Conservation (phyloP, 2,329 filamentous ascomycete species). For the Aspergillus piperis region DNA sequence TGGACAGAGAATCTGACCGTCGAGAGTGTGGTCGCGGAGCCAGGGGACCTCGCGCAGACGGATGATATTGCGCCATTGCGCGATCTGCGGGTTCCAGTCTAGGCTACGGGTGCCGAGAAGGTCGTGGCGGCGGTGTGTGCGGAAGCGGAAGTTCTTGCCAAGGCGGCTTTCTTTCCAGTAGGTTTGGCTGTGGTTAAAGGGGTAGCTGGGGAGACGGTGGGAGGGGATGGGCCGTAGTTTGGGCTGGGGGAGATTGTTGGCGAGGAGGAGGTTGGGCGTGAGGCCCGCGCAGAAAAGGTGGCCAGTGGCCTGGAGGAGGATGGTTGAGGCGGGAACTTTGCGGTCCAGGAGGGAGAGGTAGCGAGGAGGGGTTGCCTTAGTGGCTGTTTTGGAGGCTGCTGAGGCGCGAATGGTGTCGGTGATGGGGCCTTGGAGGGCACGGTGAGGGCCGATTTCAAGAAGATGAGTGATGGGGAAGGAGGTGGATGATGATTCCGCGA, state of each 20-base stretch:
- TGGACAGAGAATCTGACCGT: background rate
- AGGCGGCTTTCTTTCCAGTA: background rate
- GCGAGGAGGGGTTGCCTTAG: background rate
- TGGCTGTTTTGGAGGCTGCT: too few relatives aligned
- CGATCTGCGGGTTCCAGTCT: background rate
- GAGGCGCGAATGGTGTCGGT: background rate
- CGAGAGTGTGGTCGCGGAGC: conserved; percentile 8
- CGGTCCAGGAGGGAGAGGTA: background rate
- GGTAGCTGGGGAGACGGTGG: background rate
- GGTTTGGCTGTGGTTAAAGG: background rate
- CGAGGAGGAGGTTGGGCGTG: background rate
- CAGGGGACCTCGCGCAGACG: conserved; percentile 11
- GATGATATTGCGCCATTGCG: conserved; percentile 1
- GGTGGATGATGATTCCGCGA: too few relatives aligned
- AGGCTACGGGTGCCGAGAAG: background rate
- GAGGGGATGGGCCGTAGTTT: background rate
- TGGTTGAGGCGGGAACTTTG: too few relatives aligned
- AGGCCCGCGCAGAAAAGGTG: background rate
- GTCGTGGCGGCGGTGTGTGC: background rate
- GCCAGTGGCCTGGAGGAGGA: background rate
- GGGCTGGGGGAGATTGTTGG: background rate
- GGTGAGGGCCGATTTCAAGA: background rate
- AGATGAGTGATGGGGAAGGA: background rate
- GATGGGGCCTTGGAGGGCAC: background rate
- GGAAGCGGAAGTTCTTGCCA: background rate